Evolutionary conservation across 768 basidiomycete species (phyloP).

Genomic region (Lactarius indigo): DNA sequence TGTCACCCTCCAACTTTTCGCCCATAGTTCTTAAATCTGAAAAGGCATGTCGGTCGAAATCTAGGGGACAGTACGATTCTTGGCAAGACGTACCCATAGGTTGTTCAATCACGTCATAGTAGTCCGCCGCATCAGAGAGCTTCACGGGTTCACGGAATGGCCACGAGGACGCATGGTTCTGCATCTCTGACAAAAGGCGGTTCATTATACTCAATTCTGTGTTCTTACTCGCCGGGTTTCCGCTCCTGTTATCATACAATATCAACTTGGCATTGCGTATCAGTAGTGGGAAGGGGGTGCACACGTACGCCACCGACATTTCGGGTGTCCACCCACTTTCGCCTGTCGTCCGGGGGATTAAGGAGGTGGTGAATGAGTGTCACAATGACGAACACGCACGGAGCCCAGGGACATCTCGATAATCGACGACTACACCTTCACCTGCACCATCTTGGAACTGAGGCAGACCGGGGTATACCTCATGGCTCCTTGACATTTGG

Average conservation of each 20-base stretch:
- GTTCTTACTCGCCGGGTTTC: slow-evolving; percentile 48
- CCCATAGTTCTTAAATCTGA: slow-evolving; percentile 86
- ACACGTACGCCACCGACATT: slow-evolving; percentile 66
- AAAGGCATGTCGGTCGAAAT: neutral
- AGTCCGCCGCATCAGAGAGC: slow-evolving; percentile 75
- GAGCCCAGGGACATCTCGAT: slow-evolving; percentile 83
- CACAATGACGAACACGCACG: slow-evolving; percentile 43
- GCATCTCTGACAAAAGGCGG: slow-evolving; percentile 72
- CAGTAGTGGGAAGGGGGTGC: slow-evolving; percentile 5
- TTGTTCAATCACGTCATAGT: slow-evolving; percentile 81
- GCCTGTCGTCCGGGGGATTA: slow-evolving; percentile 39
- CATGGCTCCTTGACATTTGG: slow-evolving; percentile 79
- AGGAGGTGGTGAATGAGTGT: slow-evolving; percentile 19
- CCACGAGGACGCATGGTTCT: slow-evolving; percentile 79
- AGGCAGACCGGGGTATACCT: slow-evolving; percentile 75
- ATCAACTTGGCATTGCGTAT: neutral
- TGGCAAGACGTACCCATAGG: slow-evolving; percentile 77
- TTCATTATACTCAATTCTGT: slow-evolving; percentile 67
- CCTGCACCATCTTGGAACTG: slow-evolving; percentile 63
- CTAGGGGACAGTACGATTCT: neutral
- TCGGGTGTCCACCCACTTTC: slow-evolving; percentile 92
- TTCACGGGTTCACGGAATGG: slow-evolving; percentile 84
- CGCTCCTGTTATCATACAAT: slow-evolving; percentile 28
- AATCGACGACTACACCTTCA: slow-evolving; percentile 54
- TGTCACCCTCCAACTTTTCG: slow-evolving; percentile 83